A percentile compares a stretch with the other conserved stretches of the same genome.
Conservation (phyloP, 2,329 filamentous ascomycete species). For the Fusarium lyarnte region DNA sequence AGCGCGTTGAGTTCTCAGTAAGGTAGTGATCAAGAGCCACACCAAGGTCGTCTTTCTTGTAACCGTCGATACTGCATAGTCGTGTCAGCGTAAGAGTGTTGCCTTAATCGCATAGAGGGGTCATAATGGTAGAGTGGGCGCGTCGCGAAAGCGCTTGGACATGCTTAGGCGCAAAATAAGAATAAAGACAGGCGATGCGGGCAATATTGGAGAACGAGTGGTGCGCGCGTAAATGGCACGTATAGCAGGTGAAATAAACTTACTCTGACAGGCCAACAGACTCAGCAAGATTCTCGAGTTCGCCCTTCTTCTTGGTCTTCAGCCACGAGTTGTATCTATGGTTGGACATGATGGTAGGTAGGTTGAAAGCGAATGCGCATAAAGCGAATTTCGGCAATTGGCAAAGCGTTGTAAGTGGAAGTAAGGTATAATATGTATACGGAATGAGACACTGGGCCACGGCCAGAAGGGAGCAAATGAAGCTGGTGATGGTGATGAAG, state of each 20-base stretch:
- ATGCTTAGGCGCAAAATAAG: slow-evolving; percentile 28
- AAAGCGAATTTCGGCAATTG: slow-evolving; percentile 5
- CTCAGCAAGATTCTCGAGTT: slow-evolving; percentile 79
- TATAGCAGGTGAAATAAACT: slow-evolving; percentile 43
- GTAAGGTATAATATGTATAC: background rate
- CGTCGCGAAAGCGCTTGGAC: slow-evolving; percentile 35
- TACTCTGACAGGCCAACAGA: slow-evolving; percentile 78
- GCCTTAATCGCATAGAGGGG: slow-evolving; percentile 10
- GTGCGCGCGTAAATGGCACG: background rate
- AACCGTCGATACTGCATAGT: slow-evolving; percentile 67
- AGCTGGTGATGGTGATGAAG: slow-evolving; percentile 24
- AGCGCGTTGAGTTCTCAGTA: slow-evolving; percentile 71
- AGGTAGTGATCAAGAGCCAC: slow-evolving; percentile 77
- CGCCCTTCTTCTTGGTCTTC: slow-evolving; percentile 82
- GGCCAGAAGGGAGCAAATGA: slow-evolving; percentile 16
- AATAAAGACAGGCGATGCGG: slow-evolving; percentile 14
- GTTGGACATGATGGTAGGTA: slow-evolving; percentile 45
- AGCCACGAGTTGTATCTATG: slow-evolving; percentile 71
- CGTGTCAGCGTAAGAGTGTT: slow-evolving; percentile 31
- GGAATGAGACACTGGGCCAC: background rate
- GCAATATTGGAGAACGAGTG: background rate
- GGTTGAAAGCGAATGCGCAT: slow-evolving; percentile 37
- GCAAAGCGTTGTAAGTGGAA: background rate
- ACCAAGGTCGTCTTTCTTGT: slow-evolving; percentile 85
- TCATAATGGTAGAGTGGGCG: slow-evolving; percentile 13